Evolutionary conservation across 352 stramenopile species (phyloP), one percentile per base, ranked within the genome.

Genomic region (Blastocystis sp.): DNA sequence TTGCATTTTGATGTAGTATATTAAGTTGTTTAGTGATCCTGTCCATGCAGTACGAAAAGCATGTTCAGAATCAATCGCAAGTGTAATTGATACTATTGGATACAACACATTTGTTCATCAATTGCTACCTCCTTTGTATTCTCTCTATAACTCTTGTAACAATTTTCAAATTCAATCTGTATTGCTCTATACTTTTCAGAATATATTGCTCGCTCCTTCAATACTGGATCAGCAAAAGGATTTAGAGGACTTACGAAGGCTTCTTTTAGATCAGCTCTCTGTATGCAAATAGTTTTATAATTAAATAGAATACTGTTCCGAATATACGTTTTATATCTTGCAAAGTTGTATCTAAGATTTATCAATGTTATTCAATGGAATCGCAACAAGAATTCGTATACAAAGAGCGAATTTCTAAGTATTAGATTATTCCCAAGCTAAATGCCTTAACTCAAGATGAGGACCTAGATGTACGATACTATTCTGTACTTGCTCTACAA

Each of bases 371-470:
- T 64, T 26, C 43, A 9, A 2, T 43, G 6, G 70, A 62, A 18
- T 41, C 50, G 5, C 23, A 62, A 11, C 2, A 37, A 41, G 70
- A 80, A 29, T 80, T 41, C 37, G 70, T 80, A 43, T 18, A 29
- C 1, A 8, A 37, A 47, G 39, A 61, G 29, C 34, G 37, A 37
- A 1, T 34, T 6, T 2, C 7, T 56, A 55, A 34, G 13, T 20
- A 61, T n/a, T 77, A 77, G 66, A 77, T 77, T 77, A 37, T 77
- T 55, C 66, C 66, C 9, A 80, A 80, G 64, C 23, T 80, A 18
- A 29, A 62, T 50, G n/a, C 70, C 9, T 26, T 80, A 15, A 39
- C 43, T 50, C 43, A 37, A 39, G 70, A 80, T 41, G 70, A 80
- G 29, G 70, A 80, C 39, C 9, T 13, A 9, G 70, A 80, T 62